These are phyloP conservation scores for Leonotis leonurus DNA, from an alignment of 257 asterid genomes.

Conservation along the genomic window DNA sequence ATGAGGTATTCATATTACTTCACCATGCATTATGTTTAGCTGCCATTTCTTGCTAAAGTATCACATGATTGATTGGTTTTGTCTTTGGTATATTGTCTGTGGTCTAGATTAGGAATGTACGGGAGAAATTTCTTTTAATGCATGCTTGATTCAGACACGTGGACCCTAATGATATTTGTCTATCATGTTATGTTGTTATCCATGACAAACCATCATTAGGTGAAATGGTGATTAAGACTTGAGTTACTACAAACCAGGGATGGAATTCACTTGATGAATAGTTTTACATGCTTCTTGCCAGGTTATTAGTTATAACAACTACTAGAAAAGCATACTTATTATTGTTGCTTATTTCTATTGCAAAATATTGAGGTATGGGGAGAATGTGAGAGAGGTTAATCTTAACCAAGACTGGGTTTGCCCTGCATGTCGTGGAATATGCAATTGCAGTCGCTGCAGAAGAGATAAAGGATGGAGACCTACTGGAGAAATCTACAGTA, in stretches of 20 bases:
- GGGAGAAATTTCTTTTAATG: not conserved
- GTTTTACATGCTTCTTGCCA: not conserved
- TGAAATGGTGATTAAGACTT: not conserved
- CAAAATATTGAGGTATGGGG: slow-evolving; percentile 52
- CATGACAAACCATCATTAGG: not conserved
- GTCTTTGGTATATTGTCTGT: not conserved
- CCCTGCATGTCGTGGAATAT: slow-evolving; percentile 70
- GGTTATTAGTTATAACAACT: not conserved
- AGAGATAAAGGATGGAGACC: slow-evolving; percentile 55
- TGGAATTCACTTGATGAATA: not conserved
- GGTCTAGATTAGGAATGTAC: not conserved
- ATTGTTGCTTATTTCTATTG: not conserved
- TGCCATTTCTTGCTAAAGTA: too few relatives aligned
- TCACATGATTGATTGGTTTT: too few relatives aligned
- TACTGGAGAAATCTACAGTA: slow-evolving; percentile 44
- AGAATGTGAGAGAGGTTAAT: slow-evolving; percentile 54
- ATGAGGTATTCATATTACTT: slow-evolving; percentile 42
- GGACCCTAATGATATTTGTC: not conserved
- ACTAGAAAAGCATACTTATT: not conserved
- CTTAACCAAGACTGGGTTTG: slow-evolving; percentile 53
- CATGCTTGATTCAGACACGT: not conserved
- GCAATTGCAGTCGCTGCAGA: slow-evolving; percentile 75
- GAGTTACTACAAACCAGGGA: not conserved
- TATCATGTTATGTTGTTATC: not conserved
- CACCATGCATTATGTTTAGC: too few relatives aligned